A percentile compares a stretch with the other conserved stretches of the same genome.
phyloP scores from a whole-genome alignment of 257 asterid species.

The Nicotiana attenuata region DNA sequence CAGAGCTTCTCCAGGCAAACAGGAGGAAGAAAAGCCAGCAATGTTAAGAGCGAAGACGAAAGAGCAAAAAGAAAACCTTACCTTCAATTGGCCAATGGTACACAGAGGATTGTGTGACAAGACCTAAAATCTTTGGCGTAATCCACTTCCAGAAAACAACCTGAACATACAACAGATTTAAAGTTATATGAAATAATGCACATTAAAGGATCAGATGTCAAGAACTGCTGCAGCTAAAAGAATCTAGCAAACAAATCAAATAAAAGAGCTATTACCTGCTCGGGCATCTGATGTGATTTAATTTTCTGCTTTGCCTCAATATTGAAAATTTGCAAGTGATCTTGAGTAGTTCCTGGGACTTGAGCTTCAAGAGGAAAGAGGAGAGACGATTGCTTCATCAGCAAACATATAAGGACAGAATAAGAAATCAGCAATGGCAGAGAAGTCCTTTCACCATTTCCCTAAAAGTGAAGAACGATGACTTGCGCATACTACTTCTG shows the following conservation, averaged over 20 bases:
- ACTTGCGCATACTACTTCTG: background rate
- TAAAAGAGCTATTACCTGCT: slow-evolving; percentile 57
- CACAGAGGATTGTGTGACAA: slow-evolving; percentile 92
- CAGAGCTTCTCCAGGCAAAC: background rate
- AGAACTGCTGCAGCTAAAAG: background rate
- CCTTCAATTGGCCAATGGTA: slow-evolving; percentile 98
- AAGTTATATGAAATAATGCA: slow-evolving; percentile 4
- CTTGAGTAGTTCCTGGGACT: slow-evolving; percentile 93
- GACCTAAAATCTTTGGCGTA: slow-evolving; percentile 84
- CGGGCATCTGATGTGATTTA: slow-evolving; percentile 97
- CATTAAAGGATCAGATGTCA: background rate
- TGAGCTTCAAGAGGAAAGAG: slow-evolving; percentile 62
- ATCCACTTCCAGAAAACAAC: slow-evolving; percentile 99
- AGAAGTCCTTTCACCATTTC: background rate
- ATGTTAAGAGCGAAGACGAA: background rate
- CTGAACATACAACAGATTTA: slow-evolving; percentile 26
- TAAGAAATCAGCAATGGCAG: background rate
- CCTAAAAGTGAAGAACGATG: background rate
- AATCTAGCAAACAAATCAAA: background rate
- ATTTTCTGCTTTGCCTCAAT: slow-evolving; percentile 93
- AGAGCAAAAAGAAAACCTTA: slow-evolving; percentile 13
- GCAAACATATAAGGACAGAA: background rate
- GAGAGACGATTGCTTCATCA: slow-evolving; percentile 7
- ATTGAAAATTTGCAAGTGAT: slow-evolving; percentile 96
- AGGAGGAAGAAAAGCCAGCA: background rate